A percentile compares a stretch with the other conserved stretches of the same genome.
Evolutionary conservation across 1,139 yeast species (phyloP).

Genomic region (Saccharomycopsis crataegensis): DNA sequence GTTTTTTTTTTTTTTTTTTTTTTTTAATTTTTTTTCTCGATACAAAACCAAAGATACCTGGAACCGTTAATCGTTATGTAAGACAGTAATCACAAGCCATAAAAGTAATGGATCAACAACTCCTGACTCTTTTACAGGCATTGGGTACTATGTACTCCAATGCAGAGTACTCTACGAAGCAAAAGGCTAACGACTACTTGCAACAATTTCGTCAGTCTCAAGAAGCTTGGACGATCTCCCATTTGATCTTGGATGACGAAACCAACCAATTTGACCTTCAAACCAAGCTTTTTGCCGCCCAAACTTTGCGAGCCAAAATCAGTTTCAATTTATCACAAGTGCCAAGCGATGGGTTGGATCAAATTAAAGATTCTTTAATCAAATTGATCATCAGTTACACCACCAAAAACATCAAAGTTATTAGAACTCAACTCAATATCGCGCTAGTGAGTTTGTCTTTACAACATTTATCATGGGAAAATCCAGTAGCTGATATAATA

Average conservation of each 20-base stretch:
- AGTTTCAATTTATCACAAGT: conserved; percentile 80
- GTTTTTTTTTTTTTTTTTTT: no score
- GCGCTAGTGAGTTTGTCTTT: conserved; percentile 77
- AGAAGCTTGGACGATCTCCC: conserved; percentile 56
- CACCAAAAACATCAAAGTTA: conserved; percentile 39
- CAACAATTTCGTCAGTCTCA: conserved; percentile 78
- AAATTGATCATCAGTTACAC: conserved; percentile 45
- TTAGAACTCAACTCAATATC: conserved; percentile 73
- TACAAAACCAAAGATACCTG: no score
- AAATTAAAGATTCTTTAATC: conserved; percentile 56
- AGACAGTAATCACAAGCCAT: no score
- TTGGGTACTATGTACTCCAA: conserved; percentile 55
- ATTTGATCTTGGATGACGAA: conserved; percentile 25
- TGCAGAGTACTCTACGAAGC: conserved; percentile 44
- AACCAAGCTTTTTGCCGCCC: conserved; percentile 77
- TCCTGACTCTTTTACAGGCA: conserved; percentile 31
- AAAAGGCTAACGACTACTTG: conserved; percentile 56
- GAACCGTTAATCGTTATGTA: no score
- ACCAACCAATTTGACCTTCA: conserved; percentile 33
- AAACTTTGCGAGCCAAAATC: conserved; percentile 77
- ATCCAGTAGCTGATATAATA: conserved; percentile 65
- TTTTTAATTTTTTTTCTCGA: no score
- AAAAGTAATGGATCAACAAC: conserved; percentile 10
- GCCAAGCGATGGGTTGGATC: conserved; percentile 43
- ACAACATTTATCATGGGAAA: conserved; percentile 66